Evolutionary conservation across 208 protist species (phyloP), one percentile per base, ranked within the genome.

Genomic region (Sergeia podlipaevii): DNA sequence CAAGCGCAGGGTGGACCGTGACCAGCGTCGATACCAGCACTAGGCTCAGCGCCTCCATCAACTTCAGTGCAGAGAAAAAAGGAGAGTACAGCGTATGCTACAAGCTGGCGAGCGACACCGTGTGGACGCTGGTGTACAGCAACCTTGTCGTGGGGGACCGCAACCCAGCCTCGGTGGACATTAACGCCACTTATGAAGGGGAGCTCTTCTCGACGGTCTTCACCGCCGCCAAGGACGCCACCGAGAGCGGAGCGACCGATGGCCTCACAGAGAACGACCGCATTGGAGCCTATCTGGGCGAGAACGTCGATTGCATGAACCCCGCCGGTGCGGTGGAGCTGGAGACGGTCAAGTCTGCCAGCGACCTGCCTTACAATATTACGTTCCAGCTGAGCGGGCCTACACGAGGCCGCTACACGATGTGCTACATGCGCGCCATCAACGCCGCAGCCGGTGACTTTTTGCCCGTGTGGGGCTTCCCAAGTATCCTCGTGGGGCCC

Each of bases 41-140:
- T 36, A n/a, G n/a, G n/a, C 77, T 68, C 10, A 71, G 49, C 29
- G 52, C 77, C 17, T 49, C 61, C 28, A 53, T 96, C 42, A 83
- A 77, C 65, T 77, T 96, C 53, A 85, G 66, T 30, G 61, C 77
- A 6, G 71, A n/a, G 6, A 51, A 29, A 10, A 70, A 42, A 6
- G 89, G 82, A 4, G 73, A 27, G 3, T 93, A 72, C 61, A 92
- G 76, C 49, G 83, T 96, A 52, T 96, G 89, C 54, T 96, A 96
- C 67, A 70, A 73, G 8, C 77, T 93, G 18, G 67, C 65, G 21
- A 46, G 52, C 15, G 89, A 96, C 48, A 75, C 70, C 34, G 83
- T 93, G 33, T 96, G 89, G 85, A 96, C 89, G 21, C 63, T 89
- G n/a, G 80, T 96, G 34, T 91, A 96, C 68, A 53, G 65, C 28